Base-by-base conservation (phyloP, 1,139 yeast genomes). In the Blastobotrys indianensis region DNA sequence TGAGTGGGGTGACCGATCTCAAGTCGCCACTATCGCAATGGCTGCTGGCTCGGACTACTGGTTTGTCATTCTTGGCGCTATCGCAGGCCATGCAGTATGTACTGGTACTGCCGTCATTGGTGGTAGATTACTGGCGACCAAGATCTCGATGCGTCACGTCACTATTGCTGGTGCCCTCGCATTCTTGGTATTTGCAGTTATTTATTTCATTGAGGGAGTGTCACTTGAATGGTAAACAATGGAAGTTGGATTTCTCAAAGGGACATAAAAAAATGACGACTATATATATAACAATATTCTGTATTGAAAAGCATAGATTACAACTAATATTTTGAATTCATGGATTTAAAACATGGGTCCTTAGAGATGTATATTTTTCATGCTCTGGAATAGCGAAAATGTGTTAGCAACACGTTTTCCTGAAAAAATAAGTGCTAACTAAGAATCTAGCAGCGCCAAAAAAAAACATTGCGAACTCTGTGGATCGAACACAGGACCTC, bases 1-100 rank as follows among this genome's bases (percentile, higher is more conserved):
- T 49, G 99, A 92, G 70, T 88, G 97, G 95, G 99, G 99, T 42
- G 99, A 92, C 66, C 80, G 98, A 60, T 88, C 97, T 11, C 99
- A 92, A 68, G 87, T 92, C 46, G 96, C 97, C 33, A 94, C 97
- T 37, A 88, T 92, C 60, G 98, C 98, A 44, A 85, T 92, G 94
- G 97, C 97, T 41, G 96, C 98, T 1, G 97, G 97, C 34, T 82
- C 88, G 33, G 86, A 88, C 64, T 92, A 87, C 69, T 82, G 94
- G 92, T 75, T 75, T 60, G 95, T 90, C 41, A 86, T 92, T 40
- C 57, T 82, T 39, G 98, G 99, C 49, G 95, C 95, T 17, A 79
- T 88, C 37, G 64, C 84, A 39, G 99, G 98, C 25, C 99, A 92
- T 65, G 81, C 84, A 9, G 48, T 85, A n/a, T 92, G 98, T 68